Evolutionary conservation across 2,329 filamentous ascomycete genomes (phyloP).

Genomic region (Fusarium haematococcum): DNA sequence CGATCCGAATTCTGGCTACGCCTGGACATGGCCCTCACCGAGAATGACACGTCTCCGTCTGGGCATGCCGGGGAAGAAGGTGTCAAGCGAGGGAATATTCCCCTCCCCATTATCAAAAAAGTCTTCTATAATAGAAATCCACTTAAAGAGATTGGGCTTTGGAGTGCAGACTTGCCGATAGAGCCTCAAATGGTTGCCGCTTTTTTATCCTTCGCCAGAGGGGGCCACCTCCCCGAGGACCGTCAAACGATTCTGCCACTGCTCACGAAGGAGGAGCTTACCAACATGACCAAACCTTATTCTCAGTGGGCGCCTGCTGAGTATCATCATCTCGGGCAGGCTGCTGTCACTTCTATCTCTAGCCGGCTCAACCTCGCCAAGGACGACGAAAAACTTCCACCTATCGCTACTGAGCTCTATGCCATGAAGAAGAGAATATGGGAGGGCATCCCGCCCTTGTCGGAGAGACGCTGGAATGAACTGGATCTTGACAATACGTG

Average conservation of each 20-base stretch:
- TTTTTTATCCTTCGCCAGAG: slow-evolving; percentile 34
- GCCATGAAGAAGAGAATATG: slow-evolving; percentile 47
- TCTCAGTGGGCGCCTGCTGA: slow-evolving; percentile 42
- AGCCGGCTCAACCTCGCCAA: slow-evolving; percentile 37
- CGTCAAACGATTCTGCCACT: slow-evolving; percentile 12
- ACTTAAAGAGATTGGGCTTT: slow-evolving; percentile 12
- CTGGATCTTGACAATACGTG: slow-evolving; percentile 32
- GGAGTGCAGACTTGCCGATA: slow-evolving; percentile 39
- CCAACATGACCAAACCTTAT: slow-evolving; percentile 22
- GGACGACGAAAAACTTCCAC: slow-evolving; percentile 26
- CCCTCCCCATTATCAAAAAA: not conserved
- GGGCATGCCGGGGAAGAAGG: not conserved
- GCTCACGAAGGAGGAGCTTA: slow-evolving; percentile 7
- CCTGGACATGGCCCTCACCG: slow-evolving; percentile 15
- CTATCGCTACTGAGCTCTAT: slow-evolving; percentile 44
- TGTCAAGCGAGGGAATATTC: slow-evolving; percentile 7
- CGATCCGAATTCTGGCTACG: not conserved
- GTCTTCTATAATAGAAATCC: not conserved
- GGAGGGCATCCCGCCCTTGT: slow-evolving; percentile 45
- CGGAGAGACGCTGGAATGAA: slow-evolving; percentile 43
- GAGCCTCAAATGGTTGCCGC: slow-evolving; percentile 38
- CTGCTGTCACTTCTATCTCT: slow-evolving; percentile 18
- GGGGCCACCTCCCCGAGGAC: slow-evolving; percentile 20
- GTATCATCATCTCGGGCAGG: slow-evolving; percentile 4
- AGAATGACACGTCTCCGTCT: slow-evolving; percentile 6